Percentiles rank a stretch among this genome's conserved stretches.
Conservation (phyloP, 176 grass and related monocot species). For the Musa schizocarpa region DNA sequence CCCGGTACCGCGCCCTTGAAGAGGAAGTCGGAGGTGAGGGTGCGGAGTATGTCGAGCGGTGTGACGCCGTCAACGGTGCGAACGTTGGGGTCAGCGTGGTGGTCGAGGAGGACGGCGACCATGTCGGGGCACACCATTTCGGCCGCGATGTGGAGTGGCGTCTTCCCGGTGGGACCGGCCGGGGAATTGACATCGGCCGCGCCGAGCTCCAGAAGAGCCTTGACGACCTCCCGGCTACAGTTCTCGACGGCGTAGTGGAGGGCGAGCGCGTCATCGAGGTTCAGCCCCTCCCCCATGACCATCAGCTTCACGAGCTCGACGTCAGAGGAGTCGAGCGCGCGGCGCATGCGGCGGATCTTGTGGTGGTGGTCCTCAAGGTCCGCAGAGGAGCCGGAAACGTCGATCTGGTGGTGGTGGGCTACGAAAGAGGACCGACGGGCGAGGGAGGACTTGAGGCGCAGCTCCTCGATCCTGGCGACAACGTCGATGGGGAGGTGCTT, state of each 20-base stretch:
- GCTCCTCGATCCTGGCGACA: constrained; percentile 87
- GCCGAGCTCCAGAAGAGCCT: constrained; percentile 89
- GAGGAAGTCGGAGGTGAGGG: constrained; percentile 97
- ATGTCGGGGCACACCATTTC: constrained; percentile 99
- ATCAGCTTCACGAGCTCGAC: constrained; percentile 98
- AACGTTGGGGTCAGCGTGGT: constrained; percentile 97
- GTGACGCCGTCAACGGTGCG: constrained; percentile 92
- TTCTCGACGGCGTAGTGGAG: constrained; percentile 97
- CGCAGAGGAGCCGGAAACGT: constrained; percentile 18
- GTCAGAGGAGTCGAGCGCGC: constrained; percentile 90
- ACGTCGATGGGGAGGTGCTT: constrained; percentile 92
- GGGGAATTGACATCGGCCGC: constrained; percentile 91
- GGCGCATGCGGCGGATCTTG: constrained; percentile 99
- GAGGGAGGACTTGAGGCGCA: constrained; percentile 76
- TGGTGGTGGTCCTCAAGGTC: constrained; percentile 69
- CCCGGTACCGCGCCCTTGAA: constrained; percentile 95
- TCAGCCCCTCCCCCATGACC: constrained; percentile 98
- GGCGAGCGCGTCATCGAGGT: constrained; percentile 89
- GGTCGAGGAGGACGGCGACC: constrained; percentile 95
- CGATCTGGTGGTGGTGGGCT: constrained; percentile 28
- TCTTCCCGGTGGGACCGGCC: constrained; percentile 72
- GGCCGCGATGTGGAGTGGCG: constrained; percentile 89
- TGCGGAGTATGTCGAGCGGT: constrained; percentile 85
- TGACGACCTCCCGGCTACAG: constrained; percentile 96
- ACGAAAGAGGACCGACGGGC: constrained; percentile 64